These are phyloP conservation scores for Aureobasidium melanogenum DNA, from an alignment of 2,329 filamentous ascomycete genomes.

Conservation along the genomic window DNA sequence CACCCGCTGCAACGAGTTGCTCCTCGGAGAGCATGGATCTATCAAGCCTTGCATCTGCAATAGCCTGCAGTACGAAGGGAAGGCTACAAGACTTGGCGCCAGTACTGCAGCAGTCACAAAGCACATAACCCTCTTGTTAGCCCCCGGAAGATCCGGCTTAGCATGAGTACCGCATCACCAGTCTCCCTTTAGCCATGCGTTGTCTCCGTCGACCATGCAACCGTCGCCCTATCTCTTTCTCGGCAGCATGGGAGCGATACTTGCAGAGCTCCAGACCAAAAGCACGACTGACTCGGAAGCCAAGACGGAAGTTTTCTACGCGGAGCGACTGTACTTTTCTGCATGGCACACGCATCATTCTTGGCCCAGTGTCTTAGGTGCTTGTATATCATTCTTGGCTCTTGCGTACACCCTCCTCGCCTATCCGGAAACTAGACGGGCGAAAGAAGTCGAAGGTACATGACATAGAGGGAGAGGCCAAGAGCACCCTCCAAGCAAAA, in stretches of 20 bases:
- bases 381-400: not conserved
- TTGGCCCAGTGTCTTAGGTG: not conserved
- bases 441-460: not conserved
- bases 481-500: not conserved
- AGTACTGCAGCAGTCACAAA: not conserved
- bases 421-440: not conserved
- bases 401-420: not conserved
- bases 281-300: not conserved
- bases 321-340: not conserved
- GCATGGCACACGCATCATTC: not conserved
- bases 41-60: not conserved
- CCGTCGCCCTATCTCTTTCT: not conserved
- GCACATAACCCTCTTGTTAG: not conserved
- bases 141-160: not conserved
- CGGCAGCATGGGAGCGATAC: not conserved
- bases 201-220: not conserved
- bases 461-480: not conserved
- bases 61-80: too few species aligned
- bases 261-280: not conserved
- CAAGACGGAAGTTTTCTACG: not conserved
- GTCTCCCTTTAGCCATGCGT: not conserved
- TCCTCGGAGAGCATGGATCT: not conserved
- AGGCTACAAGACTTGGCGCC: not conserved
- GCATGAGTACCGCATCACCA: not conserved
- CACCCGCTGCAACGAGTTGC: not conserved